Percentiles rank a stretch among this genome's conserved stretches.
Conservation (phyloP, 345 rosid genomes). For the Dovyalis caffra region DNA sequence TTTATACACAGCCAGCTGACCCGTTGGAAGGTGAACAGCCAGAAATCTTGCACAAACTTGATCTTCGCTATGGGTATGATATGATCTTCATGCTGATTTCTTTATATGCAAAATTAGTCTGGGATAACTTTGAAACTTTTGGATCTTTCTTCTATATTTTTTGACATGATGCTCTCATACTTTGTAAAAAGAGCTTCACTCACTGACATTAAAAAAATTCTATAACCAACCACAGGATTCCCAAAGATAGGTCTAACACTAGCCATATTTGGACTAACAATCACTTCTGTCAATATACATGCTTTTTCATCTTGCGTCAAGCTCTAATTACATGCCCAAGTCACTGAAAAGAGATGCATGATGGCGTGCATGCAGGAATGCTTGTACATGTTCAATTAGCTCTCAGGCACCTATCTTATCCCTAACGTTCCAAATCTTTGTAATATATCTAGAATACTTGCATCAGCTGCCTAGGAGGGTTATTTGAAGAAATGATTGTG, state of each 20-base stretch:
- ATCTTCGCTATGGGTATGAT: conserved; percentile 91
- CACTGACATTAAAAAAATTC: neutral
- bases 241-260: neutral
- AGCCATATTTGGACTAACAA: neutral
- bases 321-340: neutral
- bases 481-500: neutral
- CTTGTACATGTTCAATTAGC: neutral
- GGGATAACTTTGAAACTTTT: neutral
- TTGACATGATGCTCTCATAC: neutral
- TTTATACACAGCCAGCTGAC: conserved; percentile 75
- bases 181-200: neutral
- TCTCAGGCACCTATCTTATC: neutral
- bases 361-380: too few species aligned
- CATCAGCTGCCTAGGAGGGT: neutral
- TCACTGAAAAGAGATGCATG: neutral
- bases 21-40: conserved; percentile 72
- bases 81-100: conserved; percentile 3
- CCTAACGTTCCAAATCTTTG: neutral
- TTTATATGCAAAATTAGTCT: neutral
- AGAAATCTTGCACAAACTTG: conserved; percentile 83
- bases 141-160: neutral
- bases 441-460: neutral
- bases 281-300: neutral
- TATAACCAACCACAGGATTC: neutral
- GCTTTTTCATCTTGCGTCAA: neutral